A percentile compares a stretch with the other conserved stretches of the same genome.
Conservation (phyloP, 108 stramenopile species). For the Licmophora abbreviata region DNA sequence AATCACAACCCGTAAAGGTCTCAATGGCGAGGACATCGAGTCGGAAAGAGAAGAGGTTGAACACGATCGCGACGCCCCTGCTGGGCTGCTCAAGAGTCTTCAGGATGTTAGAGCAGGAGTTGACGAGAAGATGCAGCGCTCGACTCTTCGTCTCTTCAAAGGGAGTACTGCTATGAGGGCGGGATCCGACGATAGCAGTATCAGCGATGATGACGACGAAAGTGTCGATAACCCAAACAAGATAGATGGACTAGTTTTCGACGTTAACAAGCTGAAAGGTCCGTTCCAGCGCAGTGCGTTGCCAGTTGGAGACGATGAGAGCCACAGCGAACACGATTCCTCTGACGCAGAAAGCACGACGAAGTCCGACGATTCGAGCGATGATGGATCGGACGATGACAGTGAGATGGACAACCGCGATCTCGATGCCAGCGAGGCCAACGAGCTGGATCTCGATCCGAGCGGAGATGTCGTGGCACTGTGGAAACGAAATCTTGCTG, state of each 20-base stretch:
- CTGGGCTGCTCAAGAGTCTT: conserved; percentile 73
- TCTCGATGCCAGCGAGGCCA: conserved; percentile 7
- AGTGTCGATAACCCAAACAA: conserved; percentile 10
- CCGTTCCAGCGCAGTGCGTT: conserved; percentile 1
- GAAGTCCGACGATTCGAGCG: conserved; percentile 26
- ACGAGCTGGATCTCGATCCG: background rate
- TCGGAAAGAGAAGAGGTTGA: conserved; percentile 35
- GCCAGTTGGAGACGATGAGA: conserved; percentile 22
- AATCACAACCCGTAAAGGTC: conserved; percentile 16
- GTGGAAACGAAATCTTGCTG: conserved; percentile 70
- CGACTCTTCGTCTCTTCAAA: conserved; percentile 77
- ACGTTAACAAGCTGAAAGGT: conserved; percentile 10
- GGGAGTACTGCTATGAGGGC: conserved; percentile 59
- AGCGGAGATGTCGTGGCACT: background rate
- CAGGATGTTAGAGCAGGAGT: conserved; percentile 85
- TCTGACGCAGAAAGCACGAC: conserved; percentile 15
- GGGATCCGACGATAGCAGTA: conserved; percentile 23
- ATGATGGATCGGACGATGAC: conserved; percentile 24
- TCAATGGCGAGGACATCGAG: conserved; percentile 18
- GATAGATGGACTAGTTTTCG: conserved; percentile 3
- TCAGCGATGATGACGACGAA: conserved; percentile 22
- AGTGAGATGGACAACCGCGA: conserved; percentile 17
- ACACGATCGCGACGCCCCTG: conserved; percentile 33
- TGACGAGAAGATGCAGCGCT: conserved; percentile 80
- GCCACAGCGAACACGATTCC: conserved; percentile 17